Evolutionary conservation across 1,284 basidiomycete species (phyloP).

Genomic region (Moesziomyces sp.): DNA sequence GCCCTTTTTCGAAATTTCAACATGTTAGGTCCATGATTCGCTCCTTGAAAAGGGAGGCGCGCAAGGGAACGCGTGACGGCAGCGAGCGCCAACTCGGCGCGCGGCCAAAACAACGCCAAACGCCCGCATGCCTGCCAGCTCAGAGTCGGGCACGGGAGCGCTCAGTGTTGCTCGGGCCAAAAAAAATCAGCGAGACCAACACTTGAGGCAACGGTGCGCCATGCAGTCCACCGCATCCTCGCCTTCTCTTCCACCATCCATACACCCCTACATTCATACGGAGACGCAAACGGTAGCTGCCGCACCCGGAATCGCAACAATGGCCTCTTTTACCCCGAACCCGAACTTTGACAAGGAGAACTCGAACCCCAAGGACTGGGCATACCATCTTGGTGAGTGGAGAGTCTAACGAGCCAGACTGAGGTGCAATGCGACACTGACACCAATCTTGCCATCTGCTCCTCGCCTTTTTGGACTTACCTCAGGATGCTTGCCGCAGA

Average conservation of each 20-base stretch:
- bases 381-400: conserved; percentile 55
- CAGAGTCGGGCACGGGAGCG: too few species aligned
- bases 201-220: background rate
- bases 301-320: conserved; percentile 4
- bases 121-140: background rate
- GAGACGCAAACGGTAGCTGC: too few species aligned
- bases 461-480: background rate
- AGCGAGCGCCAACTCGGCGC: too few species aligned
- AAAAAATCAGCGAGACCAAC: conserved; percentile 1
- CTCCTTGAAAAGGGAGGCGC: background rate
- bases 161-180: background rate
- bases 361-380: conserved; percentile 62
- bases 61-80: background rate
- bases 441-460: background rate
- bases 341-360: conserved; percentile 44
- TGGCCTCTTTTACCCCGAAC: conserved; percentile 54
- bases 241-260: background rate
- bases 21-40: background rate
- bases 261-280: background rate
- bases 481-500: conserved; percentile 44
- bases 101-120: background rate
- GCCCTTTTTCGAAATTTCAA: too few species aligned
- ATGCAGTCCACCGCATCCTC: background rate
- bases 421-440: background rate
- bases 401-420: background rate